A percentile compares a stretch with the other conserved stretches of the same genome.
These are phyloP conservation scores for Thecaphora thlaspeos DNA, from an alignment of 1,284 basidiomycete species.

Conservation along the genomic window DNA sequence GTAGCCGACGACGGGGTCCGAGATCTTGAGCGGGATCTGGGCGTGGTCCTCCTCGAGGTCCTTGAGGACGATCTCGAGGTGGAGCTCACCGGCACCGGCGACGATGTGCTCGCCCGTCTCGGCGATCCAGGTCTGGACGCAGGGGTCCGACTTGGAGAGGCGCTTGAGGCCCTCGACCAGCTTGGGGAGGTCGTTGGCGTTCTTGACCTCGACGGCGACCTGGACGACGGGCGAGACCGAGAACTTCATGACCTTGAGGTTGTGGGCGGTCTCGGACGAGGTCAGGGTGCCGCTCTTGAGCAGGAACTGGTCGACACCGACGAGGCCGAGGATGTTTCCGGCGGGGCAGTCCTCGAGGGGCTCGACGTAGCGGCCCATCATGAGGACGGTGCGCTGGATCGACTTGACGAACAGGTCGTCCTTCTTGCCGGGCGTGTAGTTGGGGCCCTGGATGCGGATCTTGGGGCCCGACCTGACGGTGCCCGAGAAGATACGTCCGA, in stretches of 20 bases:
- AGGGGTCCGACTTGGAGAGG: constrained; percentile 99
- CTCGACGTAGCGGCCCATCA: constrained; percentile 99
- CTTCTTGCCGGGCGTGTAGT: constrained; percentile 98
- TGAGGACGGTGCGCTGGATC: constrained; percentile 96
- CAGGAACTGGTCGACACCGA: constrained; percentile 99
- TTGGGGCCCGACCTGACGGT: constrained; percentile 96
- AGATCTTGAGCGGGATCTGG: constrained; percentile 97
- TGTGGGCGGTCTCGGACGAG: constrained; percentile 96
- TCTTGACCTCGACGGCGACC: constrained; percentile 99
- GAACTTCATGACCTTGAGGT: constrained; percentile 98
- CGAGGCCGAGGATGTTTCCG: constrained; percentile 98
- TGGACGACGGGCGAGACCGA: constrained; percentile 96
- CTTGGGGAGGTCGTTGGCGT: constrained; percentile 97
- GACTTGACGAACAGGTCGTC: constrained; percentile 98
- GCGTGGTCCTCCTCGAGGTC: constrained; percentile 99
- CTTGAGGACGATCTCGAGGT: constrained; percentile 99
- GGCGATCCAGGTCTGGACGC: constrained; percentile 91
- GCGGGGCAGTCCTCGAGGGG: constrained; percentile 98
- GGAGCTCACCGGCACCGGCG: constrained; percentile 97
- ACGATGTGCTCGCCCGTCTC: constrained; percentile 98
- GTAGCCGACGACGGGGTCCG: constrained; percentile 97
- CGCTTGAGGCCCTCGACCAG: constrained; percentile 99
- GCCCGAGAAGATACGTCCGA: constrained; percentile 99
- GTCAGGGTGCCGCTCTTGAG: constrained; percentile 97
- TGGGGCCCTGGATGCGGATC: constrained; percentile 98